Base-by-base conservation (phyloP, 2,329 filamentous ascomycete genomes). In the Curvularia verruculosa region DNA sequence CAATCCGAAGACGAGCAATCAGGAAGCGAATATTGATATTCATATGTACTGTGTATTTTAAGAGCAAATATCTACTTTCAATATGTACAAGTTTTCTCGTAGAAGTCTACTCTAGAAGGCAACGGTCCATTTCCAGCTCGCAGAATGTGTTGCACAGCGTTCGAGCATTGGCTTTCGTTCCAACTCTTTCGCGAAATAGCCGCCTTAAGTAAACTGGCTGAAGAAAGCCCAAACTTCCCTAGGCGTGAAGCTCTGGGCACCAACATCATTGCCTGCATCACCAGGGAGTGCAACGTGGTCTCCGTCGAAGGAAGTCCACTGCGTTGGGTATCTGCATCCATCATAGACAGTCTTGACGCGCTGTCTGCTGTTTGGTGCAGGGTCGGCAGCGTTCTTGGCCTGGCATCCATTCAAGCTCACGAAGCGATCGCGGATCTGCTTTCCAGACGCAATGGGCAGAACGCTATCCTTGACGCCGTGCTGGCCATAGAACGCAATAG, bases 401-500 rank as follows among this genome's bases (percentile, higher is more conserved):
- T 57, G 52, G 63, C 78, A 80, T 5, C 74, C 72, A 54, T 80
- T 79, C 60, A 76, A 71, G 13, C 53, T 52, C 6, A 79, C 67
- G 60, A 76, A 80, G 51, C 68, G 71, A 60, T 79, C 77, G 10
- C 77, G 75, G 41, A 80, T 65, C 60, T 63, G 46, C n/a, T 72
- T 61, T 45, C 78, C 78, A 1, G 52, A 53, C 13, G 66, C 59
- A 51, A 79, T 76, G 29, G 67, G 59, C 15, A 80, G 68, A 19
- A 78, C 75, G 21, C 64, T 65, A 60, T 80, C 78, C 36, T 59
- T 65, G 21, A 72, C 64, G 29, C 78, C 78, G 56, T 80, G 78
- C 58, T 78, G 75, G 26, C 72, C 75, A 34, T 78, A 74, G 62
- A 75, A 79, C 1, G 78, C 74, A 34, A 80, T 71, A 0, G 78